Conservation (phyloP, 2,329 filamentous ascomycete species). For the Amauroascus verrucosus region DNA sequence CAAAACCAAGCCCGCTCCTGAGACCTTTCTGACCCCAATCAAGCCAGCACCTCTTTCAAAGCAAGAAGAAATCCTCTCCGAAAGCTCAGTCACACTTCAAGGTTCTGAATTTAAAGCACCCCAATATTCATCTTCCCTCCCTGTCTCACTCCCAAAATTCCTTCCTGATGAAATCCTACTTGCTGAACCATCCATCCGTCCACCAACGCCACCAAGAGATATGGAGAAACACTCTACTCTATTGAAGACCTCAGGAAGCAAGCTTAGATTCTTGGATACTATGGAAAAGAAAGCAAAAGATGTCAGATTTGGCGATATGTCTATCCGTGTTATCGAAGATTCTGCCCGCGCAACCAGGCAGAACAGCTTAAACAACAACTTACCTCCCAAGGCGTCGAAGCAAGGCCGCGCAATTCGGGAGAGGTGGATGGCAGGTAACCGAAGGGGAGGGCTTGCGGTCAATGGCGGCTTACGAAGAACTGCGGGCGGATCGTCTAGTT, state of each 20-base stretch:
- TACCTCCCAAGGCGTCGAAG: slow-evolving; percentile 40
- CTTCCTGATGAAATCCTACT: slow-evolving; percentile 44
- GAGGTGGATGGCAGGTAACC: slow-evolving; percentile 31
- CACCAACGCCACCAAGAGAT: slow-evolving; percentile 37
- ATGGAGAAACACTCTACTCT: slow-evolving; percentile 19
- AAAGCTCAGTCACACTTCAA: slow-evolving; percentile 34
- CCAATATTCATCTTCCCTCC: slow-evolving; percentile 18
- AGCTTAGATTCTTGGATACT: slow-evolving; percentile 41
- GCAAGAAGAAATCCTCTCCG: slow-evolving; percentile 30
- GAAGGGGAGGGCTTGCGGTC: slow-evolving; percentile 20
- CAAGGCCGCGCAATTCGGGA: slow-evolving; percentile 30
- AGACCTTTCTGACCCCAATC: slow-evolving; percentile 16
- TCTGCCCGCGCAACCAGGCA: slow-evolving; percentile 13
- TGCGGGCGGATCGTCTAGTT: slow-evolving; percentile 28
- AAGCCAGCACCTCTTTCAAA: slow-evolving; percentile 13
- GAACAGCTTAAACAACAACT: slow-evolving; percentile 30
- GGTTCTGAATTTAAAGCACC: slow-evolving; percentile 29
- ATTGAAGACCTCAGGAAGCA: slow-evolving; percentile 27
- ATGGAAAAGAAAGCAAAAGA: slow-evolving; percentile 42
- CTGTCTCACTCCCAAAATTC: slow-evolving; percentile 38
- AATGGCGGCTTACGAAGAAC: slow-evolving; percentile 31
- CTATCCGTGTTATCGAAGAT: slow-evolving; percentile 40
- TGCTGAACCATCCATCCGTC: slow-evolving; percentile 35
- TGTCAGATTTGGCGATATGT: slow-evolving; percentile 39
- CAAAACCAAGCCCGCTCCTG: slow-evolving; percentile 21